phyloP scores from a whole-genome alignment of 371 early-diverging fungal genomes.

The Lichtheimia hyalospora region DNA sequence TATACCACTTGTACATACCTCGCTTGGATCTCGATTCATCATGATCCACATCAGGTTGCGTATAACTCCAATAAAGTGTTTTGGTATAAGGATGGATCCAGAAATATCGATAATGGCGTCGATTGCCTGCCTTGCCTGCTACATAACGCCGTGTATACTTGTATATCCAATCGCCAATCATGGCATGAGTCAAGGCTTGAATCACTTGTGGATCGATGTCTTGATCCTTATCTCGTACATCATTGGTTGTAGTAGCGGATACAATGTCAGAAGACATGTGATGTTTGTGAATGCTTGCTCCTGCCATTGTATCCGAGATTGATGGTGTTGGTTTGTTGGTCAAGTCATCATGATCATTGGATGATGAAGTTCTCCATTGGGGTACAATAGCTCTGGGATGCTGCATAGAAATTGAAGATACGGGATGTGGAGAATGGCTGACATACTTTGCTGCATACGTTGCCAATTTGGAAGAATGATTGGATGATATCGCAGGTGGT shows the following conservation, averaged over 20 bases:
- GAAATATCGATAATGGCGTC: constrained; percentile 54
- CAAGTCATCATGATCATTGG: not conserved
- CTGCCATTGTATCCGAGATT: not conserved
- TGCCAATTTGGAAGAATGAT: too few species aligned
- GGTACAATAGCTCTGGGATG: not conserved
- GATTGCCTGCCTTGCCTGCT: constrained; percentile 36
- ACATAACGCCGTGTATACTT: constrained; percentile 71
- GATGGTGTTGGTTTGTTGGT: not conserved
- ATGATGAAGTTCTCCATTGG: not conserved
- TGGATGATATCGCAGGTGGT: too few species aligned
- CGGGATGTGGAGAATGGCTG: not conserved
- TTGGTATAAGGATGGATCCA: constrained; percentile 89
- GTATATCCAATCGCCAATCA: constrained; percentile 81
- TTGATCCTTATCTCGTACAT: constrained; percentile 62
- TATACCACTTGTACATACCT: too few species aligned
- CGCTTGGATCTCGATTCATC: constrained; percentile 54
- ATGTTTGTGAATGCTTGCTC: not conserved
- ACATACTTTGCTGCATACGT: not conserved
- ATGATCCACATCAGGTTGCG: constrained; percentile 63
- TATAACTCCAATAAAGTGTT: constrained; percentile 76
- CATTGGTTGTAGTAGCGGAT: constrained; percentile 20
- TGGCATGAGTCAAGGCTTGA: constrained; percentile 73
- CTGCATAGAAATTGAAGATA: not conserved
- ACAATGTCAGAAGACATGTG: not conserved
- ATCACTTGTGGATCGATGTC: constrained; percentile 15